Evolutionary conservation across 78 protist genomes (phyloP).

Genomic region (Dictyostelium capitatum): DNA sequence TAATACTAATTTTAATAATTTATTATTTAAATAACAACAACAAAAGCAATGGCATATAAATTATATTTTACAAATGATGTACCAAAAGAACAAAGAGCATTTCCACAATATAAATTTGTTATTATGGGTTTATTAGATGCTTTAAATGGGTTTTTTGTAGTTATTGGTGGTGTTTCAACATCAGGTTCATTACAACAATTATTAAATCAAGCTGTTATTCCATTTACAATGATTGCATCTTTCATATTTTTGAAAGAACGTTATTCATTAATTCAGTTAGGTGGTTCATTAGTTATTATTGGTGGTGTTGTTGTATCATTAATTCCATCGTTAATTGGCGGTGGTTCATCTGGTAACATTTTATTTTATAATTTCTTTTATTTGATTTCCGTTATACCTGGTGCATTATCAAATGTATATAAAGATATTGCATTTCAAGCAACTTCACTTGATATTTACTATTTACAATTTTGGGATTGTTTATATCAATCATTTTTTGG

Average conservation of each 20-base stretch:
- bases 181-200: conserved; percentile 63
- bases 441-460: conserved; percentile 53
- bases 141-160: conserved; percentile 55
- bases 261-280: conserved; percentile 38
- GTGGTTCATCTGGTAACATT: conserved; percentile 9
- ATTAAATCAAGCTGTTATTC: conserved; percentile 70
- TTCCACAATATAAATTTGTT: conserved; percentile 54
- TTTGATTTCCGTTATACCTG: conserved; percentile 59
- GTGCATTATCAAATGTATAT: conserved; percentile 54
- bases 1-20: neutral
- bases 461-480: conserved; percentile 56
- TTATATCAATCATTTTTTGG: conserved; percentile 48
- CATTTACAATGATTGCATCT: conserved; percentile 66
- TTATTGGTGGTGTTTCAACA: conserved; percentile 70
- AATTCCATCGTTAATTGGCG: conserved; percentile 39
- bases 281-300: conserved; percentile 50
- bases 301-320: conserved; percentile 54
- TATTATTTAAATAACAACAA: neutral
- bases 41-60: conserved; percentile 41
- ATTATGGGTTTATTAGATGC: conserved; percentile 74
- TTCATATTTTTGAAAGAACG: conserved; percentile 33
- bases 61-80: conserved; percentile 35
- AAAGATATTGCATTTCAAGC: conserved; percentile 67
- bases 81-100: conserved; percentile 38
- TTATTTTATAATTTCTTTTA: conserved; percentile 57